A percentile compares a stretch with the other conserved stretches of the same genome.
phyloP scores from a whole-genome alignment of 345 rosid species.

The Erysimum cheiranthoides region DNA sequence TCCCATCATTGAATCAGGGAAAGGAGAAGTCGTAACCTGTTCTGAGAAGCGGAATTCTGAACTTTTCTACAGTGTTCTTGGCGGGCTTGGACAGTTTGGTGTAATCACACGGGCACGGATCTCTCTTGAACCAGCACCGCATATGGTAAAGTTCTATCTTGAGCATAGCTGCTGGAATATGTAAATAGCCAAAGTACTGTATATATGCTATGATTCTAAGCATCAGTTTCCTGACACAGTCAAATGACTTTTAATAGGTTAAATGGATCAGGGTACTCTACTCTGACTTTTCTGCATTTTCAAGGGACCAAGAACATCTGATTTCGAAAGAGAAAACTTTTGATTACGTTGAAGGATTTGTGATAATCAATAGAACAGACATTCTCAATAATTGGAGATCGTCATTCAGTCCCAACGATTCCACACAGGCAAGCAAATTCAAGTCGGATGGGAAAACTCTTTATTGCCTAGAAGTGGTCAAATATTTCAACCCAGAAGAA shows the following conservation, averaged over 20 bases:
- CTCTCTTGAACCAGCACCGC: conserved; percentile 69
- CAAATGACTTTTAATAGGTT: conserved; percentile 57
- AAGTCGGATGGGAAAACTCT: conserved; percentile 75
- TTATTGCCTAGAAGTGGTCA: conserved; percentile 87
- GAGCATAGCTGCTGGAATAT: neutral
- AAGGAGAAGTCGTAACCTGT: conserved; percentile 82
- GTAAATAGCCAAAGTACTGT: neutral
- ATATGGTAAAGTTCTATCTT: conserved; percentile 57
- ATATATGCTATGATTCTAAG: conserved; percentile 19
- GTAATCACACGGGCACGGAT: conserved; percentile 86
- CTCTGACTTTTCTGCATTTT: conserved; percentile 77
- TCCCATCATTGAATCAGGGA: conserved; percentile 60
- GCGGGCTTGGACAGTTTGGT: conserved; percentile 99
- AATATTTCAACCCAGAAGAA: conserved; percentile 70
- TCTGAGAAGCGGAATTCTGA: conserved; percentile 76
- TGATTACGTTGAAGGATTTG: conserved; percentile 94
- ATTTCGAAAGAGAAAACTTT: conserved; percentile 65
- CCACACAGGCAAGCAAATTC: conserved; percentile 74
- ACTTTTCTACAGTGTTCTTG: conserved; percentile 85
- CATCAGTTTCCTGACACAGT: conserved; percentile 29
- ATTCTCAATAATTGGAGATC: conserved; percentile 85
- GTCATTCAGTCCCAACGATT: conserved; percentile 75
- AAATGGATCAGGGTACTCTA: conserved; percentile 92
- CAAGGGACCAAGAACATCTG: conserved; percentile 82
- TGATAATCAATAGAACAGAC: conserved; percentile 74